These are phyloP conservation scores for Caryopteris hybrid DNA, from an alignment of 305 asterid genomes.

Conservation along the genomic window DNA sequence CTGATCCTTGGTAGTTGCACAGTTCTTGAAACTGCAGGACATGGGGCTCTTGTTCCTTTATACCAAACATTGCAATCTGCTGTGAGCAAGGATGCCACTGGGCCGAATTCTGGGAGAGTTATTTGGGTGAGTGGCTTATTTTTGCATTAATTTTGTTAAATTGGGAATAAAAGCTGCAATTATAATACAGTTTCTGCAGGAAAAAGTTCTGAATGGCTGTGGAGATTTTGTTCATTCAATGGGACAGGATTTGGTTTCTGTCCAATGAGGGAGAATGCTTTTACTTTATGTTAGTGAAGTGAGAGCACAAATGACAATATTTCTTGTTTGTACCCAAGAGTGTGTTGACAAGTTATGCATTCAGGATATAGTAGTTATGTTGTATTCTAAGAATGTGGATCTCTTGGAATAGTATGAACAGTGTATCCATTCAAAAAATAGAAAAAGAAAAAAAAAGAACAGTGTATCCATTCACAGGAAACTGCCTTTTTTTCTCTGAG, in stretches of 20 bases:
- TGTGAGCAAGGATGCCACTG: constrained; percentile 36
- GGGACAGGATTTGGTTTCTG: neutral
- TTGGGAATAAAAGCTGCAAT: neutral
- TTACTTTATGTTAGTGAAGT: neutral
- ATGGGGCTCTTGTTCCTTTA: constrained; percentile 70
- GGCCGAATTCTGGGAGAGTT: constrained; percentile 43
- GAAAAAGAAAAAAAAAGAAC: too few relatives aligned
- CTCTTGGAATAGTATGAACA: too few relatives aligned
- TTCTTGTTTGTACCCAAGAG: neutral
- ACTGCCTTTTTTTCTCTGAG: too few relatives aligned
- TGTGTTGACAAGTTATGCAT: neutral
- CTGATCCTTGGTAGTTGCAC: constrained; percentile 81
- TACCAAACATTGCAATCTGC: constrained; percentile 78
- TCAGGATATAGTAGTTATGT: neutral
- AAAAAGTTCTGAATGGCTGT: neutral
- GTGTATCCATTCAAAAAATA: too few relatives aligned
- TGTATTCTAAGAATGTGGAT: neutral
- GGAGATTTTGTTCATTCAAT: neutral
- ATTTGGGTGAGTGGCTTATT: constrained; percentile 65
- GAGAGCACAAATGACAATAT: neutral
- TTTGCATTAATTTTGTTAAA: neutral
- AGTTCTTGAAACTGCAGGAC: constrained; percentile 97
- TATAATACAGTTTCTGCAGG: neutral
- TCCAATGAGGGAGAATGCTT: neutral
- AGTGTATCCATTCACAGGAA: too few relatives aligned